Conservation (phyloP, 2,329 filamentous ascomycete species). For the Fusarium incarnatum region DNA sequence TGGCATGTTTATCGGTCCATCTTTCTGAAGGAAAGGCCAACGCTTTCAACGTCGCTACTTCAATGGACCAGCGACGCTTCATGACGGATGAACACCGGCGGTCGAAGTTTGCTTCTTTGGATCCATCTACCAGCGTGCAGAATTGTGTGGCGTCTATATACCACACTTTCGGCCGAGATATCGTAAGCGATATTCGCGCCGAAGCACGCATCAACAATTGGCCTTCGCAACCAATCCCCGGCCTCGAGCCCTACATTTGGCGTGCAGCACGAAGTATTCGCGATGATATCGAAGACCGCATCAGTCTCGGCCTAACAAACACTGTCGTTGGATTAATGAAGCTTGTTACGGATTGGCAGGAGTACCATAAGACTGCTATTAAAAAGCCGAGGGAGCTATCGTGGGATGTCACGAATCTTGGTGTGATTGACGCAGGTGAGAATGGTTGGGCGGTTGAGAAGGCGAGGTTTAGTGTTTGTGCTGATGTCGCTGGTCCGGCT, state of each 20-base stretch:
- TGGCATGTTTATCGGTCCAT: background rate
- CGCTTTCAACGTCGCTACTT: background rate
- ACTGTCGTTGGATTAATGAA: background rate
- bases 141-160: background rate
- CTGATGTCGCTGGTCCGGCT: background rate
- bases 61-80: constrained; percentile 2
- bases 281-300: background rate
- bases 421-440: background rate
- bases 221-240: background rate
- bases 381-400: constrained; percentile 13
- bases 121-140: background rate
- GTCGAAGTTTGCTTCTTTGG: background rate
- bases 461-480: constrained; percentile 6
- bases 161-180: background rate
- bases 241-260: constrained; percentile 1
- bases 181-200: constrained; percentile 1
- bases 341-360: constrained; percentile 7
- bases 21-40: background rate
- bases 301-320: background rate
- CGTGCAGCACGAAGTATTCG: constrained; percentile 1
- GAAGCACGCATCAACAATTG: constrained; percentile 6
- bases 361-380: background rate
- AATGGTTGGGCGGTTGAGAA: background rate
- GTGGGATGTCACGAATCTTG: constrained; percentile 9
- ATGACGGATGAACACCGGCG: background rate